Percentiles rank a stretch among this genome's conserved stretches.
These are phyloP conservation scores for Geotrichum fermentans DNA, from an alignment of 1,139 yeast species.

Conservation along the genomic window DNA sequence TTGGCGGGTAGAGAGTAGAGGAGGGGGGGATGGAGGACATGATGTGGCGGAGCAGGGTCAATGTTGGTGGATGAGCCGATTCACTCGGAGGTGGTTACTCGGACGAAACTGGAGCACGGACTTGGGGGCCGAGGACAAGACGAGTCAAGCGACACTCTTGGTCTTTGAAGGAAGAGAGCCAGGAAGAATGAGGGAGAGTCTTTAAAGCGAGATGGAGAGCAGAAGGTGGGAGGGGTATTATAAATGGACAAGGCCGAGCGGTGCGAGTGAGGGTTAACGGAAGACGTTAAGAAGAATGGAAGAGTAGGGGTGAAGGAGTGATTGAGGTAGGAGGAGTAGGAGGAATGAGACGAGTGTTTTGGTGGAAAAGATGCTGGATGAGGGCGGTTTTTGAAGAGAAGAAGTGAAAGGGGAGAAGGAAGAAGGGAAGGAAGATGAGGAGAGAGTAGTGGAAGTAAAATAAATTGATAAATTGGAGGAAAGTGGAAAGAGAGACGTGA, in stretches of 20 bases:
- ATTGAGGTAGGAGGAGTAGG: background rate
- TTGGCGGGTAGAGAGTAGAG: constrained; percentile 5
- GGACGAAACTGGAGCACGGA: background rate
- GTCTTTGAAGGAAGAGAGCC: too few species aligned
- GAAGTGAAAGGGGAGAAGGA: background rate
- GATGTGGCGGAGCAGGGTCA: background rate
- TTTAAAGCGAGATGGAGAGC: too few species aligned
- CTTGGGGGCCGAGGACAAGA: too few species aligned
- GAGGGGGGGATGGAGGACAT: constrained; percentile 1
- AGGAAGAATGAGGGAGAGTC: too few species aligned
- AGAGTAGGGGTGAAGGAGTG: background rate
- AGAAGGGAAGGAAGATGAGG: constrained; percentile 2
- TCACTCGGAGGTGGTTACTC: background rate
- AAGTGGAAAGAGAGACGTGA: background rate
- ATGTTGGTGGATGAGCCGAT: background rate
- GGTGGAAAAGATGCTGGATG: background rate
- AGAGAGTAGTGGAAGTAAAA: background rate
- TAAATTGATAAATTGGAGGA: constrained; percentile 2
- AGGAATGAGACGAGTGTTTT: background rate
- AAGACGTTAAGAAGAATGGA: background rate
- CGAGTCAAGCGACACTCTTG: too few species aligned
- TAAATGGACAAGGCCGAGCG: background rate
- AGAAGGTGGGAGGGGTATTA: too few species aligned
- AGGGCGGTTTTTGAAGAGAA: background rate
- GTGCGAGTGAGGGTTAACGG: background rate